phyloP scores from a whole-genome alignment of 2,329 filamentous ascomycete genomes.

The Calonectria pteridis region DNA sequence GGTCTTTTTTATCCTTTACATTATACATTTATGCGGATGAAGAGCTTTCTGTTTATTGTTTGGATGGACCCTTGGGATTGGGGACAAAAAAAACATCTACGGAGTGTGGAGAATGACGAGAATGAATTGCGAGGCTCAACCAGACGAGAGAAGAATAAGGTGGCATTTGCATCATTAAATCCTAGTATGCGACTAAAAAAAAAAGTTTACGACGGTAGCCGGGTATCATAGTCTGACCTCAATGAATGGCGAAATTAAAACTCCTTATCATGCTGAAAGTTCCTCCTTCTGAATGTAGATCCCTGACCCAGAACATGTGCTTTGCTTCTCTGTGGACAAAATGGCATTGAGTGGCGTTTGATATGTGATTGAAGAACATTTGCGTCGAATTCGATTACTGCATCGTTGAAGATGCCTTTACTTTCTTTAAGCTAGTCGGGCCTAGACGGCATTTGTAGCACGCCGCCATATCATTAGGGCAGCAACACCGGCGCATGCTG shows the following conservation, averaged over 20 bases:
- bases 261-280: conserved; percentile 37
- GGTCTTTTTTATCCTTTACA: neutral
- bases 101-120: neutral
- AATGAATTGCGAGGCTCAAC: neutral
- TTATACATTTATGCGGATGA: neutral
- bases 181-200: conserved; percentile 27
- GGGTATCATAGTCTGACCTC: conserved; percentile 49
- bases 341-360: neutral
- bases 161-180: conserved; percentile 37
- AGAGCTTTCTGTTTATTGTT: neutral
- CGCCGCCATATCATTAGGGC: conserved; percentile 75
- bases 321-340: neutral
- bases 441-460: conserved; percentile 62
- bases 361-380: neutral
- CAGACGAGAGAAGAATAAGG: conserved; percentile 10
- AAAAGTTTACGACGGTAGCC: conserved; percentile 37
- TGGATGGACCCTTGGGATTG: neutral
- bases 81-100: neutral
- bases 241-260: conserved; percentile 40
- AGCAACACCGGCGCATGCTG: conserved; percentile 71
- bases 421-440: too few relatives aligned
- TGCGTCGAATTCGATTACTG: neutral
- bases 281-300: conserved; percentile 1
- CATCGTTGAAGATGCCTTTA: neutral
- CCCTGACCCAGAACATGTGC: neutral